Base-by-base conservation (phyloP, 257 asterid species). In the Solanum appendiculatum region DNA sequence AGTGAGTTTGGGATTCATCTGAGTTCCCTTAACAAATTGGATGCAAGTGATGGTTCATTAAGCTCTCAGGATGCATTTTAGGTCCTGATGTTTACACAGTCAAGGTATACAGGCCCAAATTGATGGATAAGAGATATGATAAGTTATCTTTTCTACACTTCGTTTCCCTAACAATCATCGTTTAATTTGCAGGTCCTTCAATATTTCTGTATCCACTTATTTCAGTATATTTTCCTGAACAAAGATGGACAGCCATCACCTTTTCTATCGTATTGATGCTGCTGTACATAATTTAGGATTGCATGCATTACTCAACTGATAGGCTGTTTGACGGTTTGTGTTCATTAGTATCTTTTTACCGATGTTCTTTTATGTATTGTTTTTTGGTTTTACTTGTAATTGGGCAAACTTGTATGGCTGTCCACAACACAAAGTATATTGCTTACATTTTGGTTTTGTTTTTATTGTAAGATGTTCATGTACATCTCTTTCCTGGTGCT, bases 11-110 rank as follows among this genome's bases (percentile, higher is more conserved):
- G 98, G 88, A 85, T 94, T 89, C 97, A 90, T 88, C 89, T 92
- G 48, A 86, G 88, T 74, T 88, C 86, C 86, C 90, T 96, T 64
- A 63, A 87, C 87, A 92, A 91, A 86, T 77, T 95, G 89, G 89
- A 91, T 80, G 88, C 88, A 73, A 90, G 91, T 87, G 92, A 90
- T 87, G 92, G 95, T 72, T 92, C 86, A 85, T 77, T 94, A 93
- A 91, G 89, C 97, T 96, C 86, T 90, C 93, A 88, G 99, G 98
- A 68, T 94, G 91, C 91, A 88, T 96, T 70, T 95, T 98, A 82
- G 95, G 91, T 90, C 98, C 98, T 69, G 94, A 92, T 64, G 85
- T 88, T 70, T 88, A 88, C 83, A 90, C 93, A 85, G 89, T 86
- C 89, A 94, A 96, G 99, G 99, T 96, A 91, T 89, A 84, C 27